A percentile compares a stretch with the other conserved stretches of the same genome.
Conservation (phyloP, 164 flowering plant species). For the Tetrastigma voinierianum region DNA sequence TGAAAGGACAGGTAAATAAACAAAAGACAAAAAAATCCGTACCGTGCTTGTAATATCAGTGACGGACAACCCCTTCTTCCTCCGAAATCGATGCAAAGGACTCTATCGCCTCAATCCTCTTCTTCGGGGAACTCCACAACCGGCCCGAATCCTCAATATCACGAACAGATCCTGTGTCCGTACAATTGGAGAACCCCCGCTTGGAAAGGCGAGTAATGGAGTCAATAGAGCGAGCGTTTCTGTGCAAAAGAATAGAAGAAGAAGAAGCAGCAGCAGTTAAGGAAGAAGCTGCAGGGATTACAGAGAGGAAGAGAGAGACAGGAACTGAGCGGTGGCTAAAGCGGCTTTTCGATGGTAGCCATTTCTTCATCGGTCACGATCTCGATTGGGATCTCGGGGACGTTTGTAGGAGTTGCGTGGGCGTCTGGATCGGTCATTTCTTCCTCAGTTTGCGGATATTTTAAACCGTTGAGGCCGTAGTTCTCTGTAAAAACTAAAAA, state of each 20-base stretch:
- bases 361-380: conserved; percentile 82
- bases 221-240: conserved; percentile 31
- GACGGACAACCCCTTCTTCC: conserved; percentile 55
- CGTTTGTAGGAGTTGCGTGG: background rate
- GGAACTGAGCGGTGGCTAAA: conserved; percentile 33
- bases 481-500: background rate
- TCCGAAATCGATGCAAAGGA: conserved; percentile 63
- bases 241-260: conserved; percentile 10
- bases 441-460: background rate
- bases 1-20: background rate
- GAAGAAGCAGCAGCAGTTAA: conserved; percentile 11
- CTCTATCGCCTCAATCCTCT: conserved; percentile 27
- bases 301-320: conserved; percentile 10
- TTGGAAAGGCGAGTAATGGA: conserved; percentile 40
- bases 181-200: conserved; percentile 27
- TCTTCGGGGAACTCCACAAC: conserved; percentile 34
- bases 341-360: conserved; percentile 82
- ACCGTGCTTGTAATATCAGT: conserved; percentile 80
- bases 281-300: conserved; percentile 12
- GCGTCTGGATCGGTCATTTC: conserved; percentile 28
- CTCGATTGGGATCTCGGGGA: conserved; percentile 54
- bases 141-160: conserved; percentile 67
- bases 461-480: conserved; percentile 17
- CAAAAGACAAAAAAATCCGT: conserved; percentile 10
- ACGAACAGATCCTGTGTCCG: background rate